Base-by-base conservation (phyloP, 768 basidiomycete species). In the Leccinum imitatum region DNA sequence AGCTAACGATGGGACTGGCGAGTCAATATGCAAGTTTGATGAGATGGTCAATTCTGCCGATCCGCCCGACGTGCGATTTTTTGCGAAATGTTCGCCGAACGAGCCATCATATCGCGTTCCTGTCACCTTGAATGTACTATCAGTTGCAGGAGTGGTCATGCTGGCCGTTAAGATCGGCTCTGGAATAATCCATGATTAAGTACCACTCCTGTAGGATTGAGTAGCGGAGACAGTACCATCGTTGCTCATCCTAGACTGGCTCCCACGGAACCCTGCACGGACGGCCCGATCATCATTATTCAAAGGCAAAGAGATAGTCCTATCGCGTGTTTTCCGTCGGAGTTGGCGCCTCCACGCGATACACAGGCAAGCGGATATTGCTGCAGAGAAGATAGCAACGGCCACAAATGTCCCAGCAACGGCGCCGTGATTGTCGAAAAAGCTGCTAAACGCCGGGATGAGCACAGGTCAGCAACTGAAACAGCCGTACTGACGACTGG, bases 391-490 rank as follows among this genome's bases (percentile, higher is more conserved):
- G 21, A 93, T 67, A 7, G 87, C 90, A 47, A 87, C 80, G 11
- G 79, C 84, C 7, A 88, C 78, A 71, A 93, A 92, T n/a, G 86
- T 83, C 7, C 87, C 90, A 2, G 86, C 84, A 4, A 91, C 85
- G 10, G 86, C 86, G 2, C 86, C 84, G 30, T 78, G 84, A 68
- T 92, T 86, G 50, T 77, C 74, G 65, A 91, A 82, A 74, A 91
- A 87, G 11, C 84, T 86, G 57, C 17, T 6, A 48, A 44, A 62
- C 52, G 33, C n/a, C 6, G 62, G 15, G 21, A 53, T 59, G n/a
- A 67, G 44, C 11, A 50, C 15, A 35, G 7, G 25, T 48, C 6
- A 25, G 47, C 6, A 23, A 33, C 31, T 17, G n/a, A 48, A 52
- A 35, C 8, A 19, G 47, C 10, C n/a, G 60, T 30, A 72, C 72